Evolutionary conservation across 176 grass and related monocot species (phyloP).

Genomic region (Paspalum notatum): DNA sequence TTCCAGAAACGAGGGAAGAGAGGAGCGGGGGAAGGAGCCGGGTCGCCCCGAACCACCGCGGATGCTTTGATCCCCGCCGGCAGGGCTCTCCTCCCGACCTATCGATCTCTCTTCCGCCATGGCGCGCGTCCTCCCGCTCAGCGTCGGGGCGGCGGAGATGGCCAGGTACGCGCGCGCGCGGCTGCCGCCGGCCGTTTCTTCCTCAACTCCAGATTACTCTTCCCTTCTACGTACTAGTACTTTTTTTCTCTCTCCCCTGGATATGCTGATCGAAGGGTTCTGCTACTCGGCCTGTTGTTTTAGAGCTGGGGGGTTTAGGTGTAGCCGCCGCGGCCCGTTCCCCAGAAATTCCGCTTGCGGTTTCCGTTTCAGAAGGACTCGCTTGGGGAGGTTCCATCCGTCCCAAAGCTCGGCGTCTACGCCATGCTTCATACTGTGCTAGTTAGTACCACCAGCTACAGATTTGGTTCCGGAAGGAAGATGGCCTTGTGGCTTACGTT

Average conservation of each 20-base stretch:
- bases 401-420: not conserved
- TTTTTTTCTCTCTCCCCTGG: not conserved
- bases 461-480: not conserved
- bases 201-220: not conserved
- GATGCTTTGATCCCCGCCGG: slow-evolving; percentile 27
- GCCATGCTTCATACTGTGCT: not conserved
- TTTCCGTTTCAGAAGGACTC: not conserved
- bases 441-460: not conserved
- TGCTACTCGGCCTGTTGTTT: not conserved
- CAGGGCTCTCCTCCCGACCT: not conserved
- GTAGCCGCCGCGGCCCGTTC: not conserved
- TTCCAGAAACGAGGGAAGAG: slow-evolving; percentile 24
- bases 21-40: too few relatives aligned
- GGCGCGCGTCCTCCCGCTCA: slow-evolving; percentile 51
- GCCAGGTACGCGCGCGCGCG: slow-evolving; percentile 27
- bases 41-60: not conserved
- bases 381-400: not conserved
- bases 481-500: too few relatives aligned
- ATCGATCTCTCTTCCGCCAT: not conserved
- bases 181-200: not conserved
- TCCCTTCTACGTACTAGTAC: not conserved
- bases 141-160: slow-evolving; percentile 39
- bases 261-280: not conserved
- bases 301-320: not conserved
- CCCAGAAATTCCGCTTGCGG: not conserved